Base-by-base conservation (phyloP, 176 grass and related monocot species). In the Raddia guianensis region DNA sequence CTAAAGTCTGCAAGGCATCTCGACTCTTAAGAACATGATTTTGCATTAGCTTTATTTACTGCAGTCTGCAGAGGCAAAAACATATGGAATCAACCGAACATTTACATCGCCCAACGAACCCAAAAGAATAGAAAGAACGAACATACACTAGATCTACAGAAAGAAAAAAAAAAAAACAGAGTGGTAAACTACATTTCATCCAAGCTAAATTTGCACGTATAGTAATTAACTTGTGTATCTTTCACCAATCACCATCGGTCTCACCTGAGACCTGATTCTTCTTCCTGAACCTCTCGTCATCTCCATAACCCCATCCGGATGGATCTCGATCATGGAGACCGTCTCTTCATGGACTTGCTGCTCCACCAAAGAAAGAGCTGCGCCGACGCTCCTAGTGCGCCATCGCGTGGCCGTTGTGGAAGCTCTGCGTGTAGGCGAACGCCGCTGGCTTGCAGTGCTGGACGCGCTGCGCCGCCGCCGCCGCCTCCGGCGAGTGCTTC, bases 351-450 rank as follows among this genome's bases (percentile, higher is more conserved):
- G 42, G 62, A 9, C 9, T 0, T 15, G 33, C 5, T 61, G 20
- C 66, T 51, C 57, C 34, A 12, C 15, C 62, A 55, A 37, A 27
- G 49, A 77, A 77, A 71, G 59, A 52, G 2, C 49, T 2, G 44
- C n/a, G 12, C 18, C 8, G 6, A 16, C 6, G 8, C 12, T 12
- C 78, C 54, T n/a, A 90, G 18, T 83, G 78, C 62, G 70, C 80
- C 77, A 83, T 37, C 18, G 61, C 55, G 3, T 79, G 85, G 10
- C 77, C 70, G 33, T 81, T 75, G 63, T 91, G 89, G 81, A 94
- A 90, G 87, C 78, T 89, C 63, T 79, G 88, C 19, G 83, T 52
- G 83, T 88, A 94, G 58, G 83, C 66, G 89, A 89, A 82, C 34
- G 73, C 73, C 2, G 92, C 80, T 13, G 86, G 87, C 77, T 89